Percentiles rank a stretch among this genome's conserved stretches.
Evolutionary conservation across 768 basidiomycete species (phyloP).

Genomic region (Saitozyma sp.): DNA sequence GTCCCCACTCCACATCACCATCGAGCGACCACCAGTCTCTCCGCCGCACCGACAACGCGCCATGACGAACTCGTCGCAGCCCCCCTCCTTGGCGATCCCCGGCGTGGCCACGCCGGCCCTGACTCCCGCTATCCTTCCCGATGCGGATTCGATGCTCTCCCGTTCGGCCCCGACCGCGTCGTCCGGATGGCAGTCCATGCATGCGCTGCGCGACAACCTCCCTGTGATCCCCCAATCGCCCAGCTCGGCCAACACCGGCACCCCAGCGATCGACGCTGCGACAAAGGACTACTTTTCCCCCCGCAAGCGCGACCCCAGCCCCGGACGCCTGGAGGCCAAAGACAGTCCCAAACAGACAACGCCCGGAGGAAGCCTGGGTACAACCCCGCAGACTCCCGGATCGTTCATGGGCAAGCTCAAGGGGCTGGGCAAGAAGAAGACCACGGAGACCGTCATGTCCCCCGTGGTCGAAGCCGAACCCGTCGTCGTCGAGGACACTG

Average conservation of each 20-base stretch:
- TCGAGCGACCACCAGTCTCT: conserved; percentile 34
- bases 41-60: conserved; percentile 46
- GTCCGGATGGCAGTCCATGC: conserved; percentile 29
- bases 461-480: conserved; percentile 29
- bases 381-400: conserved; percentile 10
- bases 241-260: conserved; percentile 14
- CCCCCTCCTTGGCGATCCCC: conserved; percentile 52
- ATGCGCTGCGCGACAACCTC: conserved; percentile 29
- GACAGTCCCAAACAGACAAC: conserved; percentile 21
- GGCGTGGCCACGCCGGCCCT: conserved; percentile 64
- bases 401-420: conserved; percentile 72
- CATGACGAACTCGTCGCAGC: conserved; percentile 32
- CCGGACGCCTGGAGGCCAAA: conserved; percentile 7
- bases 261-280: conserved; percentile 20
- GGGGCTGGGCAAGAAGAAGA: conserved; percentile 57
- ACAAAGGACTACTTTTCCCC: conserved; percentile 51
- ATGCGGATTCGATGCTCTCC: conserved; percentile 24
- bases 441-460: conserved; percentile 24
- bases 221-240: conserved; percentile 59
- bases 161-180: conserved; percentile 33
- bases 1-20: conserved; percentile 4
- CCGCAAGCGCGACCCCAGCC: conserved; percentile 18
- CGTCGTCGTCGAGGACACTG: conserved; percentile 28
- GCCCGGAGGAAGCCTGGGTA: neutral
- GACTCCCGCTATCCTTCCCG: conserved; percentile 56